Conservation (phyloP, 805 yeast genomes). For the Barnettozyma wickerhamii region DNA sequence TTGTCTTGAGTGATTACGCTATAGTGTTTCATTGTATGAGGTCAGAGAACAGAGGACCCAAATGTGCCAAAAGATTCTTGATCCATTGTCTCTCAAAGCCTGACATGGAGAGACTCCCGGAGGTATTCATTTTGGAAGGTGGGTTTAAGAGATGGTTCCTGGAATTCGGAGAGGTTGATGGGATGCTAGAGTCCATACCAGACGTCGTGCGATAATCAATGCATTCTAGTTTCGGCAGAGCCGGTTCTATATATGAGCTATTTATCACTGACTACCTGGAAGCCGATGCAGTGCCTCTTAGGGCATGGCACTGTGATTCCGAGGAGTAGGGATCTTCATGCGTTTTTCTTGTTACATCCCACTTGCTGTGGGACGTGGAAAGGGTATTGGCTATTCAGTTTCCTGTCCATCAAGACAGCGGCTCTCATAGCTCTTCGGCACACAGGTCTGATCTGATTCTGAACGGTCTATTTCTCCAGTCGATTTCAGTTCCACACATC, state of each 20-base stretch:
- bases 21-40: slow-evolving; percentile 25
- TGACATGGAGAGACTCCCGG: slow-evolving; percentile 6
- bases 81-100: slow-evolving; percentile 6
- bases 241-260: too few species aligned
- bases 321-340: too few species aligned
- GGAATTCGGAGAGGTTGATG: slow-evolving; percentile 13
- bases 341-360: too few species aligned
- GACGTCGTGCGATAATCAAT: too few species aligned
- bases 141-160: slow-evolving; percentile 23
- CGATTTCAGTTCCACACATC: slow-evolving; percentile 68
- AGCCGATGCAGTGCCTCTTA: too few species aligned
- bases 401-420: too few species aligned
- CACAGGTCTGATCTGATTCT: slow-evolving; percentile 67
- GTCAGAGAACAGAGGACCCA: slow-evolving; percentile 21
- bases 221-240: too few species aligned
- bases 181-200: slow-evolving; percentile 8
- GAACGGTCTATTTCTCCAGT: slow-evolving; percentile 79
- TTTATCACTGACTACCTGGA: too few species aligned
- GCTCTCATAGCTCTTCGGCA: slow-evolving; percentile 47
- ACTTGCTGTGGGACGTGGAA: too few species aligned
- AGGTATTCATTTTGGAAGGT: slow-evolving; percentile 18
- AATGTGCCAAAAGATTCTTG: slow-evolving; percentile 12
- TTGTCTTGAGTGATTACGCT: slow-evolving; percentile 1
- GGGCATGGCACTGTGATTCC: too few species aligned
- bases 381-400: too few species aligned